phyloP scores from a whole-genome alignment of 2,329 filamentous ascomycete genomes.

The Penicillium frequentans region DNA sequence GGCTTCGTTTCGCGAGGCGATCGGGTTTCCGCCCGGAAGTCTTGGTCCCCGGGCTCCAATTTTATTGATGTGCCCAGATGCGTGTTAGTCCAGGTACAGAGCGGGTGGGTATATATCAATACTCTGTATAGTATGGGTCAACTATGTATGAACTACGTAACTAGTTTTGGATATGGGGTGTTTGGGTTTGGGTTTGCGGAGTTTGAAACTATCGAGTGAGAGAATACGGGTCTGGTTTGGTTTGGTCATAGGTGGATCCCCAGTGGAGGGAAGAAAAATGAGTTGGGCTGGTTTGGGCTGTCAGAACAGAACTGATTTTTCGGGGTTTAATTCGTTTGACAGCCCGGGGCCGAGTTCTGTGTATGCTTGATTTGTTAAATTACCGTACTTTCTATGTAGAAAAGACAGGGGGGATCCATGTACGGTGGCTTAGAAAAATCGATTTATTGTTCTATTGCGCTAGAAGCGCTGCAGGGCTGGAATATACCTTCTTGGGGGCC shows the following conservation, averaged over 20 bases:
- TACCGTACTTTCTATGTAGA: background rate
- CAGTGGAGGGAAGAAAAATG: background rate
- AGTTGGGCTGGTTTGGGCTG: background rate
- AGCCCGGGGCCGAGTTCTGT: background rate
- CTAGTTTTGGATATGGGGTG: too few species aligned
- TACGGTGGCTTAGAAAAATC: too few species aligned
- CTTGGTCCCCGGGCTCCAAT: background rate
- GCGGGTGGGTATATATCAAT: too few species aligned
- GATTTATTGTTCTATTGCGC: background rate
- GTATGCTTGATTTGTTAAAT: background rate
- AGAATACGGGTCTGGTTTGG: background rate
- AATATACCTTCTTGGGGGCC: background rate
- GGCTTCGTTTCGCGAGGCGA: background rate
- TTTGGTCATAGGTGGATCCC: background rate
- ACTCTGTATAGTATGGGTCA: background rate
- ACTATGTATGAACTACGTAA: too few species aligned
- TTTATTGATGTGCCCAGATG: background rate
- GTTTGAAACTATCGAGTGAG: too few species aligned
- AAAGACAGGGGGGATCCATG: background rate
- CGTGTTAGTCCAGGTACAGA: too few species aligned
- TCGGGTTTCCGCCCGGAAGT: background rate
- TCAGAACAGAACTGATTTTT: background rate
- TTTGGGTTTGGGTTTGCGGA: too few species aligned
- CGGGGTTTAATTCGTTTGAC: background rate
- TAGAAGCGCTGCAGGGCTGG: background rate